phyloP scores from a whole-genome alignment of 257 asterid genomes.

The Cinchona pubescens region DNA sequence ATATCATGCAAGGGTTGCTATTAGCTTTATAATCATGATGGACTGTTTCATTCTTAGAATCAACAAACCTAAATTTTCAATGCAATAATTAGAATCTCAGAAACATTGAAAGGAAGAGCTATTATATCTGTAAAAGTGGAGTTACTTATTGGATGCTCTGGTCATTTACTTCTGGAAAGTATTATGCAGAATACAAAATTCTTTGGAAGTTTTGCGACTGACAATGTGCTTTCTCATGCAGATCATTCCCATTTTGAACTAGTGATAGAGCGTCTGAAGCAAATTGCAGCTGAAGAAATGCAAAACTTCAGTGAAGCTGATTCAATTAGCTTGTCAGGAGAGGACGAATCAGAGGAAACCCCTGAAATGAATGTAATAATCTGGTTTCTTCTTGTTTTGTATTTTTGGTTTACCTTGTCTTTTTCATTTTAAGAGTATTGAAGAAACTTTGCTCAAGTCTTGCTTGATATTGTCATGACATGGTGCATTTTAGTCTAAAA shows the following conservation, averaged over 20 bases:
- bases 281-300: constrained; percentile 52
- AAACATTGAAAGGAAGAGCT: not conserved
- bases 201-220: constrained; percentile 10
- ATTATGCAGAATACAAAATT: not conserved
- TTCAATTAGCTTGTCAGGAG: constrained; percentile 34
- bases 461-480: constrained; percentile 1
- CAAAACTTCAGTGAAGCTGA: constrained; percentile 36
- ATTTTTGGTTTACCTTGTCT: not conserved
- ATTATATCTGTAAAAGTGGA: not conserved
- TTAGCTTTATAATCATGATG: not conserved
- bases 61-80: not conserved
- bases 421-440: not conserved
- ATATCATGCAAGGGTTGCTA: not conserved
- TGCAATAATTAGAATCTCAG: not conserved
- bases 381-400: constrained; percentile 5
- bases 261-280: constrained; percentile 49
- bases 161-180: not conserved
- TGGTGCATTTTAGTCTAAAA: not conserved
- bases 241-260: constrained; percentile 56
- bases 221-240: constrained; percentile 31
- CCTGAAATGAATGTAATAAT: constrained; percentile 35
- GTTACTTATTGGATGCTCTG: not conserved
- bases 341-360: constrained; percentile 41
- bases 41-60: not conserved
- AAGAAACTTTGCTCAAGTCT: not conserved